Base-by-base conservation (phyloP, 2,329 filamentous ascomycete genomes). In the Phoma sp. region DNA sequence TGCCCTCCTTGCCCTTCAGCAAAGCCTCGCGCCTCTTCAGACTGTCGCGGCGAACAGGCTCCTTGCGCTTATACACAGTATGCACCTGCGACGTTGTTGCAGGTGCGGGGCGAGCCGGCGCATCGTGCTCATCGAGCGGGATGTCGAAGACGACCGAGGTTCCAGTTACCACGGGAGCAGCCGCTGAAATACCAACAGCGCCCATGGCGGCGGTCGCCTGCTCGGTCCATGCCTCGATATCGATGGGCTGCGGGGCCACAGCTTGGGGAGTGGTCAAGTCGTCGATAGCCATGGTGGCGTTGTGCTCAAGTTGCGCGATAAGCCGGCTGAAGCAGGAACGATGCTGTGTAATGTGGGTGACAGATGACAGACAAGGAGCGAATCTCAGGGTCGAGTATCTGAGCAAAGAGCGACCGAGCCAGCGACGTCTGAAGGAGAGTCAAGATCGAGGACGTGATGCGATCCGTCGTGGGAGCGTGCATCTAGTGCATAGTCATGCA, bases 1-100 rank as follows among this genome's bases (percentile, higher is more conserved):
- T 93, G 30, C 93, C 93, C 75, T 97, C 92, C 64, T 96, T 96
- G 52, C 93, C 93, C 78, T 92, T 96, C 29, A 95, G 80, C 47
- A 96, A 71, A 2, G 87, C 85, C 61, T 96, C 91, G 14, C 93
- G 86, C 46, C 84, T 77, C 68, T 85, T 86, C 66, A 85, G 66
- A 64, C 84, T 87, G 65, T 89, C 86, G 45, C 85, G 82, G 30
- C 83, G 79, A 40, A 85, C 66, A 5, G 82, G 79, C 65, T 82
- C 81, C 55, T 80, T 80, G 37, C 89, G 71, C 58, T 79, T 77
- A 60, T 79, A 66, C 68, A 80, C 76, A 74, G 79, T 48, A 77
- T 82, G 50, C 77, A 71, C 62, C 46, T 78, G 57, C 73, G 79
- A 52, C 29, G 71, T 67, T 30, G 65, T 65, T n/a, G 70, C 68